phyloP scores from a whole-genome alignment of 2,329 filamentous ascomycete species.

The Aspergillus hiratsukae region DNA sequence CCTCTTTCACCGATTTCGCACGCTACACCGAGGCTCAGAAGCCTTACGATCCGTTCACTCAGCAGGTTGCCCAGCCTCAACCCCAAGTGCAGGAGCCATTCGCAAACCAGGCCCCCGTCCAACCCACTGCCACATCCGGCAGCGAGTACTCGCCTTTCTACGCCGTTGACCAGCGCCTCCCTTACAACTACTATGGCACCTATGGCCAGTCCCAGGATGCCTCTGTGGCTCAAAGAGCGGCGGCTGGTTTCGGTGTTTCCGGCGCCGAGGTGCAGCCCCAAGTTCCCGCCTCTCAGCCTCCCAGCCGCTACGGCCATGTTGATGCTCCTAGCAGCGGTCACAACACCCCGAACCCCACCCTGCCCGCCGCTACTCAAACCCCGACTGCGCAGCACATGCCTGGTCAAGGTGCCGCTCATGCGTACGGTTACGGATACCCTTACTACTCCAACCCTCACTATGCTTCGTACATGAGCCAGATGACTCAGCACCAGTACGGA shows the following conservation, averaged over 20 bases:
- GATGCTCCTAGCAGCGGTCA: slow-evolving; percentile 83
- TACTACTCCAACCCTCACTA: slow-evolving; percentile 62
- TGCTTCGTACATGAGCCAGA: slow-evolving; percentile 56
- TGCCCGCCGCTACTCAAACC: slow-evolving; percentile 53
- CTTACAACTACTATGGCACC: slow-evolving; percentile 68
- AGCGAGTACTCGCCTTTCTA: slow-evolving; percentile 84
- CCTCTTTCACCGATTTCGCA: slow-evolving; percentile 49
- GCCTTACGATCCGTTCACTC: slow-evolving; percentile 79
- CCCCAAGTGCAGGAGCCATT: slow-evolving; percentile 60
- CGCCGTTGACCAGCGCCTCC: slow-evolving; percentile 68
- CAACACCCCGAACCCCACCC: slow-evolving; percentile 79
- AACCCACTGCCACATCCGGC: slow-evolving; percentile 55
- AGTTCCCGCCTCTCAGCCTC: slow-evolving; percentile 64
- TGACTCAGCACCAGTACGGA: slow-evolving; percentile 44
- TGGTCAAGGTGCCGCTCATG: slow-evolving; percentile 45
- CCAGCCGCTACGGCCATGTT: slow-evolving; percentile 64
- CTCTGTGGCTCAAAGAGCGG: slow-evolving; percentile 66
- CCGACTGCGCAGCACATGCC: slow-evolving; percentile 51
- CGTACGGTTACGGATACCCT: slow-evolving; percentile 57
- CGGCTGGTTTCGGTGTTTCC: slow-evolving; percentile 66
- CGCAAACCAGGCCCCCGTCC: slow-evolving; percentile 52
- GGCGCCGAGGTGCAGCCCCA: slow-evolving; percentile 57
- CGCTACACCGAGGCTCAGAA: slow-evolving; percentile 63
- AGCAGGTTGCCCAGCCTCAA: slow-evolving; percentile 61
- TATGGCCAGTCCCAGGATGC: slow-evolving; percentile 70